Conservation (phyloP, 1,284 basidiomycete genomes). For the Cutaneotrichosporon spelunceum region DNA sequence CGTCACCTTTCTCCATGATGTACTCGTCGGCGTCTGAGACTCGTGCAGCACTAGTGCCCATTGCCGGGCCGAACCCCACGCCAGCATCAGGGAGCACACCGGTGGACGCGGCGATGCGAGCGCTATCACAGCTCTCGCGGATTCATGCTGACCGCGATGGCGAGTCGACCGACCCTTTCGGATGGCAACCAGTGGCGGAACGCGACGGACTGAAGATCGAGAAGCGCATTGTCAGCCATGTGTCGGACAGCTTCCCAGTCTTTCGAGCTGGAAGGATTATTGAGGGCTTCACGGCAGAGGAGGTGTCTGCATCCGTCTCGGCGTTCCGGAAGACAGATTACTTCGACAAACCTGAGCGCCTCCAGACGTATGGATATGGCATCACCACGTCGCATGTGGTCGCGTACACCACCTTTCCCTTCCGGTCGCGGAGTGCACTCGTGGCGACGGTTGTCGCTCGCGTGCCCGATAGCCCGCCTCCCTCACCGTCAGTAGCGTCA, state of each 20-base stretch:
- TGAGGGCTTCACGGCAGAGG: constrained; percentile 90
- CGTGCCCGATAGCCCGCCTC: constrained; percentile 53
- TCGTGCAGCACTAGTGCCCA: constrained; percentile 42
- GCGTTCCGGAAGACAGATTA: constrained; percentile 51
- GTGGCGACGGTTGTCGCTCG: constrained; percentile 72
- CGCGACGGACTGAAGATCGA: constrained; percentile 73
- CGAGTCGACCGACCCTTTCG: constrained; percentile 55
- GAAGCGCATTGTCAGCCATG: constrained; percentile 68
- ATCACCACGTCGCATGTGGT: constrained; percentile 57
- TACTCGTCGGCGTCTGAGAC: constrained; percentile 68
- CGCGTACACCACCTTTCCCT: constrained; percentile 76
- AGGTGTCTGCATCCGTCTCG: constrained; percentile 69
- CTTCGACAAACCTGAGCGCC: constrained; percentile 61
- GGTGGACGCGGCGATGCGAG: constrained; percentile 75
- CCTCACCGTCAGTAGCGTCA: constrained; percentile 49
- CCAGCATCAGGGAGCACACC: constrained; percentile 50
- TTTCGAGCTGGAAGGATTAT: constrained; percentile 89
- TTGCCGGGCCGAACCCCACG: constrained; percentile 43
- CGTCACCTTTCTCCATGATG: constrained; percentile 62
- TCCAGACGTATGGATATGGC: constrained; percentile 79
- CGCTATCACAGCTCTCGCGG: constrained; percentile 72
- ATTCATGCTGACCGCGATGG: constrained; percentile 63
- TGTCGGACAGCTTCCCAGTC: constrained; percentile 78
- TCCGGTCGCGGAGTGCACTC: constrained; percentile 83
- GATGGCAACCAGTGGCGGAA: constrained; percentile 78